Base-by-base conservation (phyloP, 257 asterid genomes). In the Sherardia arvensis region DNA sequence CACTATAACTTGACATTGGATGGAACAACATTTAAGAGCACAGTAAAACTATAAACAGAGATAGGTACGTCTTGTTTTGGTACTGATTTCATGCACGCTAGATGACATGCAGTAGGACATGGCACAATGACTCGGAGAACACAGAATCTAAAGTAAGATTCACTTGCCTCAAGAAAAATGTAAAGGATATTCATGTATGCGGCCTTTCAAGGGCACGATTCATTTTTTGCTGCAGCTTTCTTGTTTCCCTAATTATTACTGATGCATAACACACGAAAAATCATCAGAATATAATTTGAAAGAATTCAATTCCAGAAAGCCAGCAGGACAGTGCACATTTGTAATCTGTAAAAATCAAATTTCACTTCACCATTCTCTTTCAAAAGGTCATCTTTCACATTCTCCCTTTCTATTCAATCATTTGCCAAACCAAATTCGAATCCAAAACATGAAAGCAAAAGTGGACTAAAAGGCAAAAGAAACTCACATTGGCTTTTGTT, bases 171-270 rank as follows among this genome's bases (percentile, higher is more conserved):
- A 59, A 28, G 28, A 59, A 59, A 14, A 59, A 27, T 2, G 26
- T 34, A 8, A 61, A 61, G 65, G 65, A 61, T 61, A 61, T 61
- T 61, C 33, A 22, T 36, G 65, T 61, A 20, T 61, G 53, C n/a
- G 7, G 21, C 65, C 65, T 61, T 61, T 61, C 65, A 36, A 34
- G 38, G 15, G 53, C 53, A 12, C 4, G 6, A 22, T 61, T 49
- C 23, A 34, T 61, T 2, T 21, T 22, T 2, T 1, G 2, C 27
- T 61, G 65, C 65, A 61, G 5, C 1, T 14, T 11, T 38, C 33
- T 61, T 26, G 17, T 8, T 12, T 61, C 33, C 21, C 12, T 61
- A 20, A 27, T 53, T n/a, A 61, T 61, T 4, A 4, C 65, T 61
- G 33, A 61, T n/a, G 36, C 32, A 20, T 61, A 6, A 9, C 38